These are phyloP conservation scores for Colletotrichum truncatum DNA, from an alignment of 2,329 filamentous ascomycete species.

Conservation along the genomic window DNA sequence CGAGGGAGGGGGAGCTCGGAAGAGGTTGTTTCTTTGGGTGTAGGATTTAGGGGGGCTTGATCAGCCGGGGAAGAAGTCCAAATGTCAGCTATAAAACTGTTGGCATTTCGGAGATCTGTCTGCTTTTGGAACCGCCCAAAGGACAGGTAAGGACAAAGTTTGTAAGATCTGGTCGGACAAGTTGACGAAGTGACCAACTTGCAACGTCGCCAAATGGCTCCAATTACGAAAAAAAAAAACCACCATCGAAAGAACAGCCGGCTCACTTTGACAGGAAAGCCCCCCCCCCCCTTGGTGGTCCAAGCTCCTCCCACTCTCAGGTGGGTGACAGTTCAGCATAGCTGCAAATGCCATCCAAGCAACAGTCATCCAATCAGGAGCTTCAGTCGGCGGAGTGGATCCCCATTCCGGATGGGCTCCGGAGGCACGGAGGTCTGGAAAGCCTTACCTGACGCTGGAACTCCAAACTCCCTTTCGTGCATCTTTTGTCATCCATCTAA, in stretches of 20 bases:
- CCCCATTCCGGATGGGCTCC: background rate
- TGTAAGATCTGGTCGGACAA: background rate
- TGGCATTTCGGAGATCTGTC: background rate
- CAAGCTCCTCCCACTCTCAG: conserved; percentile 2
- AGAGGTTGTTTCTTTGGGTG: background rate
- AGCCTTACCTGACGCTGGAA: conserved; percentile 13
- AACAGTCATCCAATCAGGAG: background rate
- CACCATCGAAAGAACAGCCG: too few relatives aligned
- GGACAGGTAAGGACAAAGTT: background rate
- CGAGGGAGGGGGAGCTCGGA: background rate
- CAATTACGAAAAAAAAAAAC: background rate
- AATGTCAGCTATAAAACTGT: background rate
- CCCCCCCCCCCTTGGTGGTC: too few relatives aligned
- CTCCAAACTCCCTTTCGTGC: background rate
- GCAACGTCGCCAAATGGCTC: background rate
- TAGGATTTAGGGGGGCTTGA: background rate
- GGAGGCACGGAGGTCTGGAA: conserved; percentile 2
- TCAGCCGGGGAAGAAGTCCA: background rate
- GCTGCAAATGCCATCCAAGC: background rate
- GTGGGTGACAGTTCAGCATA: background rate
- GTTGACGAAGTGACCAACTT: conserved; percentile 3
- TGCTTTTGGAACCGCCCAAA: background rate
- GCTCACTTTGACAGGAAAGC: too few relatives aligned
- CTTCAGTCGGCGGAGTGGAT: background rate
- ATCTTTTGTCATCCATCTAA: background rate